Evolutionary conservation across 805 yeast species (phyloP).

Genomic region (Saccharomycopsis capsularis): DNA sequence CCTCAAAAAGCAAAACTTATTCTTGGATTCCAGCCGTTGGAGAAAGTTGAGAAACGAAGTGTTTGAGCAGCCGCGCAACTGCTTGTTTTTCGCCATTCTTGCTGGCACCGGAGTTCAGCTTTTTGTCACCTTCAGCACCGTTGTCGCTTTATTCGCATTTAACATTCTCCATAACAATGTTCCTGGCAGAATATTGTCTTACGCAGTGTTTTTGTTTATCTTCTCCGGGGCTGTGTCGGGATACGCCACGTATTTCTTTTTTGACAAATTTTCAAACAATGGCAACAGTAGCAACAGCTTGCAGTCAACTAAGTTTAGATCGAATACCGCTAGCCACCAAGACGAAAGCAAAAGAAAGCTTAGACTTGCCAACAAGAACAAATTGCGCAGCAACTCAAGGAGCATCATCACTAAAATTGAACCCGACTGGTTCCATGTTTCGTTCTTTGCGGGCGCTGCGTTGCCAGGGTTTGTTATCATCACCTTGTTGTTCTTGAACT

Average conservation of each 20-base stretch:
- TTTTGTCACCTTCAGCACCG: slow-evolving; percentile 55
- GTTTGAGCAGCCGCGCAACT: slow-evolving; percentile 42
- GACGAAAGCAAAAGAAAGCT: background rate
- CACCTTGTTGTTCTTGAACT: slow-evolving; percentile 50
- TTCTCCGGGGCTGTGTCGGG: slow-evolving; percentile 73
- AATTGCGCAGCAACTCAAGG: background rate
- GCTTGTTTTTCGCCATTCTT: slow-evolving; percentile 45
- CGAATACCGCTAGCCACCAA: background rate
- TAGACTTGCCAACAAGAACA: background rate
- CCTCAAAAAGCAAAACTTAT: slow-evolving; percentile 25
- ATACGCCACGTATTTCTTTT: slow-evolving; percentile 40
- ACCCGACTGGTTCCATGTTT: slow-evolving; percentile 21
- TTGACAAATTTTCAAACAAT: background rate
- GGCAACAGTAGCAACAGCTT: background rate
- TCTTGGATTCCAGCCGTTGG: slow-evolving; percentile 40
- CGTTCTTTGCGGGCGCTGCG: slow-evolving; percentile 42
- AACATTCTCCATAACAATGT: slow-evolving; percentile 57
- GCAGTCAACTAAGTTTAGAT: background rate
- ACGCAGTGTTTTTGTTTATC: slow-evolving; percentile 53
- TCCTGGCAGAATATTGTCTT: slow-evolving; percentile 58
- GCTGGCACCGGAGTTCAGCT: slow-evolving; percentile 74
- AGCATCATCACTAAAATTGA: background rate
- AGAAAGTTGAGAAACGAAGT: slow-evolving; percentile 48
- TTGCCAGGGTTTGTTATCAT: slow-evolving; percentile 43
- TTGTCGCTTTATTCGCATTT: slow-evolving; percentile 50